These are phyloP conservation scores for Chalaropsis ovoidea DNA, from an alignment of 2,329 filamentous ascomycete genomes.

Conservation along the genomic window DNA sequence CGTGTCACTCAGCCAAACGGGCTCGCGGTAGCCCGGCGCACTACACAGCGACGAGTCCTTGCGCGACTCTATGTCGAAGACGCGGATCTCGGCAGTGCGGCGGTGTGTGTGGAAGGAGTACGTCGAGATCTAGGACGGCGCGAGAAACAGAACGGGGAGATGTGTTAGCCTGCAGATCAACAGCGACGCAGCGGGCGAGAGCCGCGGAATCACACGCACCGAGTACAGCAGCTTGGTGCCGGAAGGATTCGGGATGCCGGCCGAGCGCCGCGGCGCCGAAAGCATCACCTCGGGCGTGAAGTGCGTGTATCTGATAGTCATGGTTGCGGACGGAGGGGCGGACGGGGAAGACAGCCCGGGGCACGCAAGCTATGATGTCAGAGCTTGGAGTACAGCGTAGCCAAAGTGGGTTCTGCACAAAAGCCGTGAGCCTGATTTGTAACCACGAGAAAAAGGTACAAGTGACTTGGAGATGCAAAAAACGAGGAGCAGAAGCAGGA, in stretches of 20 bases:
- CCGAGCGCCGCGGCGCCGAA: conserved; percentile 61
- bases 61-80: conserved; percentile 55
- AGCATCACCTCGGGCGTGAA: conserved; percentile 71
- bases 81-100: conserved; percentile 56
- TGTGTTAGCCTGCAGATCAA: background rate
- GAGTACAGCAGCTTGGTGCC: conserved; percentile 57
- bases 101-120: conserved; percentile 72
- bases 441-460: too few species aligned
- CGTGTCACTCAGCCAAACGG: conserved; percentile 64
- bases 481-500: background rate
- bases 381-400: background rate
- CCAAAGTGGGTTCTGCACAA: background rate
- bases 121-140: conserved; percentile 45
- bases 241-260: conserved; percentile 57
- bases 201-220: conserved; percentile 34
- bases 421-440: too few species aligned
- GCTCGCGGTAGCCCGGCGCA: conserved; percentile 55
- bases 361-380: conserved; percentile 8
- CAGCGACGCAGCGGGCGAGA: background rate
- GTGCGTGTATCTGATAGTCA: conserved; percentile 60
- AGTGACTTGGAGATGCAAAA: background rate
- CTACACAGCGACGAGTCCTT: conserved; percentile 56
- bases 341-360: background rate
- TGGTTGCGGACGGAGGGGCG: conserved; percentile 32
- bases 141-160: background rate